A percentile compares a stretch with the other conserved stretches of the same genome.
Evolutionary conservation across 805 yeast genomes (phyloP).

Genomic region (Wickerhamiella musiphila): DNA sequence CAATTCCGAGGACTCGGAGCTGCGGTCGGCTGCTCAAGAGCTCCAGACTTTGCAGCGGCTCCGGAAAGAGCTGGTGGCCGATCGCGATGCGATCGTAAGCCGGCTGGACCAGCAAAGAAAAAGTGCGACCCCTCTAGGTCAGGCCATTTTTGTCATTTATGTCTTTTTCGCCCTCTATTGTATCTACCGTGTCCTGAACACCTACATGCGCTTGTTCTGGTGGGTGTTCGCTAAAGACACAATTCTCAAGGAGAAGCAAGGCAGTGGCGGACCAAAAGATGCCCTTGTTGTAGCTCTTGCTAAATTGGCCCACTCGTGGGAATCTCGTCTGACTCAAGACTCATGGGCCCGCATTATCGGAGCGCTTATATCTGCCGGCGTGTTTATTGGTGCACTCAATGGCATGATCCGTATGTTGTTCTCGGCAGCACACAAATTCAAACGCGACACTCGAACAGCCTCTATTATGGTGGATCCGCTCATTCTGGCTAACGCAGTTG

Average conservation of each 20-base stretch:
- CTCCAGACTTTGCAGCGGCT: constrained; percentile 21
- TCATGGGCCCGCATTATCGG: constrained; percentile 25
- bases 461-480: constrained; percentile 13
- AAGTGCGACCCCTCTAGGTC: constrained; percentile 20
- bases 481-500: constrained; percentile 22
- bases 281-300: constrained; percentile 14
- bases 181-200: constrained; percentile 24
- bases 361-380: constrained; percentile 23
- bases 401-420: constrained; percentile 18
- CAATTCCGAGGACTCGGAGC: constrained; percentile 10
- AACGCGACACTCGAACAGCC: constrained; percentile 6
- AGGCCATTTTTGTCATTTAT: constrained; percentile 15
- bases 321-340: constrained; percentile 17
- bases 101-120: constrained; percentile 15
- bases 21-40: constrained; percentile 14
- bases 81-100: constrained; percentile 15
- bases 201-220: constrained; percentile 16
- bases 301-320: constrained; percentile 4
- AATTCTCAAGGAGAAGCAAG: constrained; percentile 2
- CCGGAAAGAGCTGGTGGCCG: constrained; percentile 19
- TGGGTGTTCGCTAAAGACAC: constrained; percentile 9
- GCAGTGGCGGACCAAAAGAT: constrained; percentile 13
- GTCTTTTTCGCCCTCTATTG: constrained; percentile 25
- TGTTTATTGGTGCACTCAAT: constrained; percentile 22
- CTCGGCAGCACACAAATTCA: constrained; percentile 6